Conservation (phyloP, 2,329 filamentous ascomycete species). For the Colletotrichum lentis region DNA sequence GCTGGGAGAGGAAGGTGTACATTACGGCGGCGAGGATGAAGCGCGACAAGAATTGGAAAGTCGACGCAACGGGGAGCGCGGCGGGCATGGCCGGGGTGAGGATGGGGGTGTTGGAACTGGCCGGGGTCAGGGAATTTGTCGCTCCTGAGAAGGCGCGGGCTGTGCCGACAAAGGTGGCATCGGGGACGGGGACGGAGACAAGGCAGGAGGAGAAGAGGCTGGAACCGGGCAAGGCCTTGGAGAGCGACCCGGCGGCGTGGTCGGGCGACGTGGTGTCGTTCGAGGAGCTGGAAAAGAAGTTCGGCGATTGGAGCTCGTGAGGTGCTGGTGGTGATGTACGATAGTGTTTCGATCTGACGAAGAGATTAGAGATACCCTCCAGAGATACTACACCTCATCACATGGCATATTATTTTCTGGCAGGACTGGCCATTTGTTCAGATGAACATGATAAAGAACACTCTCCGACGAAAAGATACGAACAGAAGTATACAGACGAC, state of each 20-base stretch:
- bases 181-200: neutral
- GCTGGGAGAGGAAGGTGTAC: slow-evolving; percentile 46
- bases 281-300: slow-evolving; percentile 45
- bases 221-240: slow-evolving; percentile 30
- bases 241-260: slow-evolving; percentile 40
- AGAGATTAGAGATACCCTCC: slow-evolving; percentile 23
- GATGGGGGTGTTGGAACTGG: slow-evolving; percentile 52
- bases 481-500: neutral
- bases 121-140: slow-evolving; percentile 44
- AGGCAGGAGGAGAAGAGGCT: slow-evolving; percentile 5
- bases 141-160: slow-evolving; percentile 1
- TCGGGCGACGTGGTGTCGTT: slow-evolving; percentile 48
- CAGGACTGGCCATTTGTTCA: neutral
- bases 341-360: slow-evolving; percentile 14
- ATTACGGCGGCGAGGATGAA: slow-evolving; percentile 52
- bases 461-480: neutral
- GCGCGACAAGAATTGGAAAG: slow-evolving; percentile 42
- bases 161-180: neutral
- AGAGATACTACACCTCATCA: slow-evolving; percentile 8
- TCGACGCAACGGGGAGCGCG: slow-evolving; percentile 41
- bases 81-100: slow-evolving; percentile 53
- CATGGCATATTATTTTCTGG: neutral
- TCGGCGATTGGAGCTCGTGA: slow-evolving; percentile 30
- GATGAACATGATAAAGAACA: neutral
- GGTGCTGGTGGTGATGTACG: neutral